phyloP scores from a whole-genome alignment of 2,329 filamentous ascomycete species.

The Exophiala bonariae region DNA sequence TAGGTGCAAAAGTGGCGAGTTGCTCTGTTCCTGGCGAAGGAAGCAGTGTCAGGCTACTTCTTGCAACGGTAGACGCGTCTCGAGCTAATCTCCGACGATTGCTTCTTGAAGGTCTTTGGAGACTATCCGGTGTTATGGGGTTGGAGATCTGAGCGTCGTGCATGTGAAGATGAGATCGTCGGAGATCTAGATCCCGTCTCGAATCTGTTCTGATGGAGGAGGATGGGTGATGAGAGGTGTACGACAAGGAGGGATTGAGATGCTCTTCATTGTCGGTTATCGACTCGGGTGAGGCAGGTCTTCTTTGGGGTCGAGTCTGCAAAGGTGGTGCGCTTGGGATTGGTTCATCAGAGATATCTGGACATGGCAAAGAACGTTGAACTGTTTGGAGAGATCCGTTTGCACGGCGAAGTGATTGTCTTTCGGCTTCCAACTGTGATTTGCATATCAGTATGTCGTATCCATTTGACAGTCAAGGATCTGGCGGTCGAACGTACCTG shows the following conservation, averaged over 20 bases:
- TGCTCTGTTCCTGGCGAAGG: slow-evolving; percentile 24
- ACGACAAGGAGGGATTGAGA: background rate
- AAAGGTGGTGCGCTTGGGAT: slow-evolving; percentile 1
- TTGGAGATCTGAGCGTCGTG: slow-evolving; percentile 23
- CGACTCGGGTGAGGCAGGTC: slow-evolving; percentile 29
- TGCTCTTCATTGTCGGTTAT: slow-evolving; percentile 24
- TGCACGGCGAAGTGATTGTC: slow-evolving; percentile 17
- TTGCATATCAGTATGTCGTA: background rate
- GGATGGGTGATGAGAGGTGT: slow-evolving; percentile 1
- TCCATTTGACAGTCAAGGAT: slow-evolving; percentile 17
- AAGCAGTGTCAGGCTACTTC: slow-evolving; percentile 14
- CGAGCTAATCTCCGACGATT: slow-evolving; percentile 6
- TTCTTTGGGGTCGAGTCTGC: slow-evolving; percentile 11
- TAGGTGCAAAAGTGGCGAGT: slow-evolving; percentile 11
- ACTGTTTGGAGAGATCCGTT: slow-evolving; percentile 25
- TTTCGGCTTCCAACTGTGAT: slow-evolving; percentile 23
- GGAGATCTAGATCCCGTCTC: slow-evolving; percentile 9
- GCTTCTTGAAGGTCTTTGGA: slow-evolving; percentile 7
- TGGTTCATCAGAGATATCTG: slow-evolving; percentile 4
- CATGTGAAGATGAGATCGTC: slow-evolving; percentile 16
- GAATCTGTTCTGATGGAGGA: slow-evolving; percentile 1
- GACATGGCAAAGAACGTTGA: slow-evolving; percentile 14
- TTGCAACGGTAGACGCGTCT: slow-evolving; percentile 2
- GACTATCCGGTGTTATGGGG: slow-evolving; percentile 28
- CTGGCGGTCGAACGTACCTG: slow-evolving; percentile 40